These are phyloP conservation scores for Papilionanthe hybrid DNA, from an alignment of 116 monocot species.

Conservation along the genomic window DNA sequence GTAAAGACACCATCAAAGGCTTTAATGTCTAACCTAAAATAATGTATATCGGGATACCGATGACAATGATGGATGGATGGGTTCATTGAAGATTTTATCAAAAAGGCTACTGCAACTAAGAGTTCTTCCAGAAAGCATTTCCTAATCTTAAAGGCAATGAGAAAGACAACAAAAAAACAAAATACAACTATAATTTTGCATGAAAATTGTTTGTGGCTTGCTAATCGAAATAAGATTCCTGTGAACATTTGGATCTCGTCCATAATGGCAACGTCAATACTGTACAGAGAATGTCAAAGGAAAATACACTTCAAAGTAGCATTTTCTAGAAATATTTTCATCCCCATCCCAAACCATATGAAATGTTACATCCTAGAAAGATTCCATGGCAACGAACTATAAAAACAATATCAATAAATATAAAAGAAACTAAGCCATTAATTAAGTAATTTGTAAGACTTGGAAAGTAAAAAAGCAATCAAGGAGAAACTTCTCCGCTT, in stretches of 20 bases:
- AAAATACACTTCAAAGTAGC: not conserved
- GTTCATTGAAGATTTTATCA: no score
- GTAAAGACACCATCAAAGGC: no score
- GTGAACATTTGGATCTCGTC: not conserved
- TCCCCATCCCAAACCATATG: no score
- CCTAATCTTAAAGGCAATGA: not conserved
- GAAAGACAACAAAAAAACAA: not conserved
- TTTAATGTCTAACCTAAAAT: no score
- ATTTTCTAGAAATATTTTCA: no score
- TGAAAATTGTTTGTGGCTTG: not conserved
- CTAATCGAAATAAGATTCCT: not conserved
- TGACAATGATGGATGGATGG: no score
- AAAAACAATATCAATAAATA: not conserved
- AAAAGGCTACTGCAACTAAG: not conserved
- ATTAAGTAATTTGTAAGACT: not conserved
- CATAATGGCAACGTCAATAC: not conserved
- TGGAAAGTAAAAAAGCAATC: not conserved
- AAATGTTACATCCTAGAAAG: no score
- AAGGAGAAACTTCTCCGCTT: not conserved
- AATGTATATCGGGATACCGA: no score
- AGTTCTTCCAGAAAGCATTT: not conserved
- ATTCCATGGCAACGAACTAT: not conserved
- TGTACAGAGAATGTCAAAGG: not conserved
- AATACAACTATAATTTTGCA: not conserved
- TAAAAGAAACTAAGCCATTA: not conserved